Evolutionary conservation across 495 filamentous ascomycete species (phyloP), one percentile per base, ranked within the genome.

Genomic region (Aspergillus biplanus): DNA sequence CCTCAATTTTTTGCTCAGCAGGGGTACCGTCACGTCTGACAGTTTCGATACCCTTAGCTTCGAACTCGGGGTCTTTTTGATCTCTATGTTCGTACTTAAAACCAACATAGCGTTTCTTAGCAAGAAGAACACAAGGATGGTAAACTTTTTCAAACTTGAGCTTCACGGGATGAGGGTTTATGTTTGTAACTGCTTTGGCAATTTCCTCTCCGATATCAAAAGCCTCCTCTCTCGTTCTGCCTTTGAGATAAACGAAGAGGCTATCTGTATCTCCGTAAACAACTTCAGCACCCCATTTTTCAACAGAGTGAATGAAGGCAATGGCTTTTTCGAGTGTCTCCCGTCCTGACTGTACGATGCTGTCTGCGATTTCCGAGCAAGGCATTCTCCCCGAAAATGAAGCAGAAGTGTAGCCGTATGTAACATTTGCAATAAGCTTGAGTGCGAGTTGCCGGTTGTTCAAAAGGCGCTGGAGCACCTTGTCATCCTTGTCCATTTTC

Each of bases 61-160:
- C 95, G 65, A 99, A 98, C 18, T 96, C 92, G 21, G 95, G 96
- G 64, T 90, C 87, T 18, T 73, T 80, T 71, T 99, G 94, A 16
- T 83, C 76, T 32, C 84, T 86, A 63, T 83, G 85, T 71, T 99
- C 95, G 76, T 96, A 99, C 71, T 96, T 97, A 81, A 96, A 97
- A 27, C 95, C 95, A 39, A 97, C 96, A 69, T 99, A 99, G 42
- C 95, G 90, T 75, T 99, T 99, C 79, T 98, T 99, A 31, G 96
- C 92, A 0, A 99, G 85, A 4, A 99, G 84, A 1, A 97, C 87
- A 69, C 93, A 97, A 0, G 95, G 96, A 56, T 92, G 88, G 73
- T 99, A 99, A 12, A 99, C 95, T 69, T 99, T 99, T 75, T 99
- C 96, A 69, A 99, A 97, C 71, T 97, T 97, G 62, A 99, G 87